A percentile compares a stretch with the other conserved stretches of the same genome.
Evolutionary conservation across 2,329 filamentous ascomycete genomes (phyloP).

Genomic region (Pseudonectria buxi): DNA sequence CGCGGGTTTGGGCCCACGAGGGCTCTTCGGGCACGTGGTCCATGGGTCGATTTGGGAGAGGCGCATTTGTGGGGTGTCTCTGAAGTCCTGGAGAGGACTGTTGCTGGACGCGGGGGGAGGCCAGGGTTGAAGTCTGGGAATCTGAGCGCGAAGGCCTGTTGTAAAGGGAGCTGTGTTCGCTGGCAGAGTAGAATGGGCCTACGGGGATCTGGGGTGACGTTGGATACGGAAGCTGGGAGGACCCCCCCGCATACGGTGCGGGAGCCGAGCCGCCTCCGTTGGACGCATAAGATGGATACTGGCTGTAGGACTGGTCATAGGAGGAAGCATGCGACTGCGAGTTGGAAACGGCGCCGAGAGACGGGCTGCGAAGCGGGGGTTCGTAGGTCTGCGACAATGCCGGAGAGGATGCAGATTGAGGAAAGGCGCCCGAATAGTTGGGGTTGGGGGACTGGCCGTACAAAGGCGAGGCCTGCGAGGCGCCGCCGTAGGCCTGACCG

Average conservation of each 20-base stretch:
- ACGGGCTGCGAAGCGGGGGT: slow-evolving; percentile 32
- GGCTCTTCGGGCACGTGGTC: slow-evolving; percentile 37
- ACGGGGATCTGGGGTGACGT: slow-evolving; percentile 46
- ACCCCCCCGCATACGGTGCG: slow-evolving; percentile 25
- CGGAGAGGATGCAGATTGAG: slow-evolving; percentile 21
- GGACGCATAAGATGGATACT: slow-evolving; percentile 31
- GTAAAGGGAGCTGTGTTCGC: slow-evolving; percentile 40
- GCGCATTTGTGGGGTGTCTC: slow-evolving; percentile 54
- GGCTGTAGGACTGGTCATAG: slow-evolving; percentile 33
- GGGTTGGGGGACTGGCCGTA: slow-evolving; percentile 34
- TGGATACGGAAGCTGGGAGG: slow-evolving; percentile 45
- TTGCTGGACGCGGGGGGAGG: slow-evolving; percentile 36
- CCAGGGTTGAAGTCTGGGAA: slow-evolving; percentile 42
- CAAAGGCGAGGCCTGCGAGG: slow-evolving; percentile 28
- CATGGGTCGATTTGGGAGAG: slow-evolving; percentile 48
- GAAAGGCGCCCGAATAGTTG: slow-evolving; percentile 24
- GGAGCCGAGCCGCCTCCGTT: slow-evolving; percentile 34
- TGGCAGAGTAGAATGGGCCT: slow-evolving; percentile 42
- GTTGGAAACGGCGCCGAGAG: slow-evolving; percentile 19
- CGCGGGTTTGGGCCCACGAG: slow-evolving; percentile 33
- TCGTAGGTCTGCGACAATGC: slow-evolving; percentile 33
- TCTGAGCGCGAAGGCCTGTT: slow-evolving; percentile 40
- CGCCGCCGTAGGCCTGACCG: slow-evolving; percentile 32
- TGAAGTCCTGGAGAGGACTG: slow-evolving; percentile 42
- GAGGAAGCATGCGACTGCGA: slow-evolving; percentile 22